A percentile compares a stretch with the other conserved stretches of the same genome.
phyloP scores from a whole-genome alignment of 139 green algal species.

The Nannochloris sp. region DNA sequence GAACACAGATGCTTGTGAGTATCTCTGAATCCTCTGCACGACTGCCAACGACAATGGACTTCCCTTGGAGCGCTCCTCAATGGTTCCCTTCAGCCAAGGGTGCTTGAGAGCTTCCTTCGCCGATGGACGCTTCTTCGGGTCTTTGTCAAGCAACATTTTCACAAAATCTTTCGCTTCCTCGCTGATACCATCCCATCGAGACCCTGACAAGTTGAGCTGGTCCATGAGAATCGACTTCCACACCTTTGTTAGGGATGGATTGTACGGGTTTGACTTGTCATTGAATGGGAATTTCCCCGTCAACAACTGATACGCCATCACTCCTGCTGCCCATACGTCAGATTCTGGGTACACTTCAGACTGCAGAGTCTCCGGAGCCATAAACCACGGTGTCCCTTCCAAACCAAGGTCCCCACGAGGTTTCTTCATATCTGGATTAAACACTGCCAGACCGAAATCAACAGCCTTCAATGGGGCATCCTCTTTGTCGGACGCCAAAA shows the following conservation, averaged over 20 bases:
- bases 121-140: constrained; percentile 49
- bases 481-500: constrained; percentile 27
- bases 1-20: constrained; percentile 47
- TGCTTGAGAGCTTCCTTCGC: constrained; percentile 66
- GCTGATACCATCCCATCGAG: constrained; percentile 55
- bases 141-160: constrained; percentile 54
- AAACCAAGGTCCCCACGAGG: constrained; percentile 71
- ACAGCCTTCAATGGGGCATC: constrained; percentile 38
- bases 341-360: constrained; percentile 55
- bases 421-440: constrained; percentile 62
- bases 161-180: constrained; percentile 77
- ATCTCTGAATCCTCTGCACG: constrained; percentile 70
- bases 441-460: constrained; percentile 57
- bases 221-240: constrained; percentile 70
- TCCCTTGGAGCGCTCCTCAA: constrained; percentile 38
- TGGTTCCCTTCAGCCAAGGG: constrained; percentile 53
- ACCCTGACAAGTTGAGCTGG: constrained; percentile 41
- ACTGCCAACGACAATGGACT: constrained; percentile 45
- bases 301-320: constrained; percentile 87
- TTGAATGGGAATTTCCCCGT: constrained; percentile 73
- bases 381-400: constrained; percentile 85
- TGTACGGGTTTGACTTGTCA: constrained; percentile 53
- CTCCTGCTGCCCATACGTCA: constrained; percentile 79
- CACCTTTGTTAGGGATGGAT: constrained; percentile 64
- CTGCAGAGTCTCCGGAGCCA: constrained; percentile 70